These are phyloP conservation scores for Zarea fungicola DNA, from an alignment of 2,329 filamentous ascomycete genomes.

Conservation along the genomic window DNA sequence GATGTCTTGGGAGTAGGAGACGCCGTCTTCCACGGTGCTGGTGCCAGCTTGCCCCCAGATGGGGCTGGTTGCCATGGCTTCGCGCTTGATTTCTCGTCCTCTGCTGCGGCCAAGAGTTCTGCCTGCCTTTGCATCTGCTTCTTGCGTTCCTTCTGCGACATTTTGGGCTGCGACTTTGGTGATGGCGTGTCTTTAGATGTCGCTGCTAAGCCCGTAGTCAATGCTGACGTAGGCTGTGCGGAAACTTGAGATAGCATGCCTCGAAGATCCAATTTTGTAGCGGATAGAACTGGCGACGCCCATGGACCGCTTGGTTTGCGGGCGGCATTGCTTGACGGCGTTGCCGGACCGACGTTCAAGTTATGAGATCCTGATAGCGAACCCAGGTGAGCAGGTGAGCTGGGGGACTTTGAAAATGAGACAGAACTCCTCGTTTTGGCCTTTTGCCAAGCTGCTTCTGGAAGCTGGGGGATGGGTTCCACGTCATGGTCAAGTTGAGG, in stretches of 20 bases:
- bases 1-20: slow-evolving; percentile 43
- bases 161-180: slow-evolving; percentile 45
- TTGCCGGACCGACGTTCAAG: not conserved
- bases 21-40: slow-evolving; percentile 63
- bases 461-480: slow-evolving; percentile 25
- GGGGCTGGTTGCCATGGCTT: slow-evolving; percentile 41
- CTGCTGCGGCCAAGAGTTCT: slow-evolving; percentile 36
- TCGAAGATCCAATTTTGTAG: slow-evolving; percentile 65
- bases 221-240: slow-evolving; percentile 44
- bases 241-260: slow-evolving; percentile 66
- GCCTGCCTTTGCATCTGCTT: slow-evolving; percentile 67
- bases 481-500: slow-evolving; percentile 20
- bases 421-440: slow-evolving; percentile 20
- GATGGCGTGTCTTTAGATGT: slow-evolving; percentile 34
- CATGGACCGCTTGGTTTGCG: slow-evolving; percentile 38
- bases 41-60: slow-evolving; percentile 35
- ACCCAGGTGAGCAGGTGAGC: not conserved
- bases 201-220: slow-evolving; percentile 51
- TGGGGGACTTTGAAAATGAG: slow-evolving; percentile 8
- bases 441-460: slow-evolving; percentile 25
- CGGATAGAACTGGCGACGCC: slow-evolving; percentile 46
- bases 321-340: not conserved
- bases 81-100: slow-evolving; percentile 24
- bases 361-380: not conserved
- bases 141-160: slow-evolving; percentile 92